A percentile compares a stretch with the other conserved stretches of the same genome.
phyloP scores from a whole-genome alignment of 257 asterid genomes.

The Haberlea rhodopensis region DNA sequence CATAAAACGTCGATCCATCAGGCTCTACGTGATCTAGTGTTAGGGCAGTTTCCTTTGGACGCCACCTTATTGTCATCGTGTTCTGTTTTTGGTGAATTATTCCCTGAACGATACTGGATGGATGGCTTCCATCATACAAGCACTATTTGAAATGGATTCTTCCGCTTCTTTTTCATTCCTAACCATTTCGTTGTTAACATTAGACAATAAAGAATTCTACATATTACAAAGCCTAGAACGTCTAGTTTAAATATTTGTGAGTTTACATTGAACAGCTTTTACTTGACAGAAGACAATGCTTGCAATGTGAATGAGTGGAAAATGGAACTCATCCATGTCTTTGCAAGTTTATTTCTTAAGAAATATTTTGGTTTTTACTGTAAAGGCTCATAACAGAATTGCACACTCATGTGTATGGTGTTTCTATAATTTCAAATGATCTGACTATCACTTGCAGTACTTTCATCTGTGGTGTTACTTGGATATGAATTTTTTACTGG shows the following conservation, averaged over 20 bases:
- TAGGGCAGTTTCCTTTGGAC: neutral
- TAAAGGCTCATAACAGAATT: too few relatives aligned
- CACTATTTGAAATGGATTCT: neutral
- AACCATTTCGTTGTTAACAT: neutral
- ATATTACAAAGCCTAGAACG: neutral
- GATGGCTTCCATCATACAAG: neutral
- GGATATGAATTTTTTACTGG: neutral
- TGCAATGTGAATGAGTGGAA: neutral
- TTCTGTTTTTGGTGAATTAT: neutral
- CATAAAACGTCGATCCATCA: too few relatives aligned
- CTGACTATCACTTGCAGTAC: neutral
- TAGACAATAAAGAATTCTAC: neutral
- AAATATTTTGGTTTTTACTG: too few relatives aligned
- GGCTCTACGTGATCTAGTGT: too few relatives aligned
- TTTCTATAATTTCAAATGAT: neutral
- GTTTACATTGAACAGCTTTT: neutral
- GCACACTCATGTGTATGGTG: neutral
- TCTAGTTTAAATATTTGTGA: neutral
- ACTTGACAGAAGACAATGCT: neutral
- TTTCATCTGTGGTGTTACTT: neutral
- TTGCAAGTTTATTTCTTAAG: neutral
- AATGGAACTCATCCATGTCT: too few relatives aligned
- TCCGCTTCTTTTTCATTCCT: too few relatives aligned
- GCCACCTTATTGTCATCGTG: neutral
- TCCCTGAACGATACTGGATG: neutral